Base-by-base conservation (phyloP, 2,329 filamentous ascomycete genomes). In the Colletotrichum trifolii region DNA sequence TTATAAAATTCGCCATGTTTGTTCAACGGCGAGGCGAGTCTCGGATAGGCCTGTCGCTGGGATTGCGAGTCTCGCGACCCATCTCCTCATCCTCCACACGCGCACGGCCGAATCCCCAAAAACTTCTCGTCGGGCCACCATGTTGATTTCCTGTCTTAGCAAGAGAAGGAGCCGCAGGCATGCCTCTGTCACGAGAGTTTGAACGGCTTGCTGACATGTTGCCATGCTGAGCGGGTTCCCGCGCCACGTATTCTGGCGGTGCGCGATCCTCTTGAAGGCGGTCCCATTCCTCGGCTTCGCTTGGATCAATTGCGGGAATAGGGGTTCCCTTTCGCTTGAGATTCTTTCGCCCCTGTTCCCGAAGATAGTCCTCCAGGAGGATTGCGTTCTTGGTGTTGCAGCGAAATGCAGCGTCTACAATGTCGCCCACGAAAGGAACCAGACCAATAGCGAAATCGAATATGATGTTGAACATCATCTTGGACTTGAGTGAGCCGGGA, bases 401-500 rank as follows among this genome's bases (percentile, higher is more conserved):
- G 66, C 91, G 89, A 78, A 90, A 90, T 3, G 87, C 76, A 6
- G 91, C 90, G 72, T 96, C 92, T 43, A 84, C 85, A 2, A 95
- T 65, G 71, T 95, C 92, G n/a, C 92, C 92, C 0, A 93, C 67
- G 67, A 95, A 87, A 0, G 92, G 92, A 1, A 95, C 81, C 3
- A 96, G 79, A 6, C 92, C 93, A 39, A 94, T 81, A 42, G 85
- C 75, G 70, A 96, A 92, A 73, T 96, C 92, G 45, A 94, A 65
- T 4, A 85, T 72, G 60, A 97, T 87, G 77, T 97, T 96, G 73
- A 94, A 78, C 68, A 94, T 76, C 96, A 99, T 98, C 73, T 85
- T 85, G 35, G 85, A 76, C 60, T 86, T 83, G 54, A 95, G 77
- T 9, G 76, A 73, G 5, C 76, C 69, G 2, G 90, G 90, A 5